Percentiles rank a stretch among this genome's conserved stretches.
phyloP scores from a whole-genome alignment of 371 early-diverging fungal genomes.

The Dinochytrium kinnereticum region DNA sequence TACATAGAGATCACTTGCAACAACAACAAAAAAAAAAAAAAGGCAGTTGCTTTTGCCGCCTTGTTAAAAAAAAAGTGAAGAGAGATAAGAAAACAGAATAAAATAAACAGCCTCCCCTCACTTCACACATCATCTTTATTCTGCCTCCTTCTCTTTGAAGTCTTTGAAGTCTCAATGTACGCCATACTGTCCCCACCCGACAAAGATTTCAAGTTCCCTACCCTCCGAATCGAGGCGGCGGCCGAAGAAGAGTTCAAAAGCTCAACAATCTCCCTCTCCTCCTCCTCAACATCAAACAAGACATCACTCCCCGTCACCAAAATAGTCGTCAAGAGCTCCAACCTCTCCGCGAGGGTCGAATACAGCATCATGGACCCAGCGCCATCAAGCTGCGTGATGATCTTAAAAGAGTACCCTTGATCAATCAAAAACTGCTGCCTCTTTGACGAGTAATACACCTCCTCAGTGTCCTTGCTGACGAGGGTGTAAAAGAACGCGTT shows the following conservation, averaged over 20 bases:
- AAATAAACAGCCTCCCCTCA: too few relatives aligned
- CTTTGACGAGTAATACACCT: conserved; percentile 98
- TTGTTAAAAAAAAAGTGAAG: too few relatives aligned
- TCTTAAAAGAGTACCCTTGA: conserved; percentile 70
- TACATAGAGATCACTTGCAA: too few relatives aligned
- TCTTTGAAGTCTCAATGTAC: conserved; percentile 70
- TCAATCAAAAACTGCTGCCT: conserved; percentile 99
- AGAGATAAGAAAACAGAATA: too few relatives aligned
- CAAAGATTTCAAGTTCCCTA: conserved; percentile 66
- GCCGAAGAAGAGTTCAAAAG: neutral
- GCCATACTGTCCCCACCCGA: conserved; percentile 96
- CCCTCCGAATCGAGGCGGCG: neutral
- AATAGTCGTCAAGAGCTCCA: conserved; percentile 88
- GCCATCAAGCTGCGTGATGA: conserved; percentile 75
- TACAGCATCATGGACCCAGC: conserved; percentile 79
- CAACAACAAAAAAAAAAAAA: too few relatives aligned
- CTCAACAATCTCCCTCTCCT: conserved; percentile 37
- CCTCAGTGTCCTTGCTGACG: conserved; percentile 98
- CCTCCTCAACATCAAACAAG: conserved; percentile 54
- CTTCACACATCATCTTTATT: neutral
- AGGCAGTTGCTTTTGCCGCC: too few relatives aligned
- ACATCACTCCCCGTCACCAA: conserved; percentile 58
- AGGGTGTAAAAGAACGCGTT: conserved; percentile 98
- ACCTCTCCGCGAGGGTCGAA: conserved; percentile 78
- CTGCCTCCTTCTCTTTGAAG: neutral